Evolutionary conservation across 108 stramenopile genomes (phyloP).

Genomic region (Mayamaea pseudoterrestris): DNA sequence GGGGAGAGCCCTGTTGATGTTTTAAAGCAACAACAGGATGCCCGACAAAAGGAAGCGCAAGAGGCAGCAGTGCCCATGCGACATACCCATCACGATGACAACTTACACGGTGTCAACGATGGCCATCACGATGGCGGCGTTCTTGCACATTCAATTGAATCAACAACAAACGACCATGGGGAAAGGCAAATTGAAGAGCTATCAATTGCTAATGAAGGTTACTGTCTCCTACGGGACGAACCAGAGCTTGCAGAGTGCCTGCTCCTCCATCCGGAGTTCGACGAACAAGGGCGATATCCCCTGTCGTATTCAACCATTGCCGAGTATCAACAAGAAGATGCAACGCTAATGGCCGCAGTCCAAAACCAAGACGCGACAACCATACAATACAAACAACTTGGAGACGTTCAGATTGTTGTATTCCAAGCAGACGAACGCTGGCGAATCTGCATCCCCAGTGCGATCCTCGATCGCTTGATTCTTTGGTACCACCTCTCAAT

Average conservation of each 20-base stretch:
- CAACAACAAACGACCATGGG: too few relatives aligned
- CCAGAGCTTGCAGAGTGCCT: too few relatives aligned
- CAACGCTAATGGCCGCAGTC: too few relatives aligned
- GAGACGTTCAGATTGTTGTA: too few relatives aligned
- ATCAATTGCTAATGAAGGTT: too few relatives aligned
- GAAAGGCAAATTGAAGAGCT: too few relatives aligned
- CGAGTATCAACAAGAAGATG: too few relatives aligned
- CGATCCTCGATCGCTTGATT: slow-evolving; percentile 6
- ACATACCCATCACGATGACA: background rate
- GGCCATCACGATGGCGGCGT: background rate
- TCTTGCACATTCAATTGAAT: slow-evolving; percentile 2
- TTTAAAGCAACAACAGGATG: background rate
- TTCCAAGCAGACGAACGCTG: slow-evolving; percentile 2
- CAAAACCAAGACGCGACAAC: background rate
- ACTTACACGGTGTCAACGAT: background rate
- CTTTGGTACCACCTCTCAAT: slow-evolving; percentile 21
- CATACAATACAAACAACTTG: background rate
- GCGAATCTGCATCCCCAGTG: slow-evolving; percentile 21
- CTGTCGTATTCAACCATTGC: too few relatives aligned
- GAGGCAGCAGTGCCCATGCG: background rate
- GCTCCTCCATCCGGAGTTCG: too few relatives aligned
- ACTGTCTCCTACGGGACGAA: too few relatives aligned
- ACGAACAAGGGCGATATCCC: too few relatives aligned
- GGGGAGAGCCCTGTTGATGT: background rate
- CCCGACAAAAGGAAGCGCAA: background rate